Conservation (phyloP, 352 stramenopile genomes). For the Globisporangium nunn region DNA sequence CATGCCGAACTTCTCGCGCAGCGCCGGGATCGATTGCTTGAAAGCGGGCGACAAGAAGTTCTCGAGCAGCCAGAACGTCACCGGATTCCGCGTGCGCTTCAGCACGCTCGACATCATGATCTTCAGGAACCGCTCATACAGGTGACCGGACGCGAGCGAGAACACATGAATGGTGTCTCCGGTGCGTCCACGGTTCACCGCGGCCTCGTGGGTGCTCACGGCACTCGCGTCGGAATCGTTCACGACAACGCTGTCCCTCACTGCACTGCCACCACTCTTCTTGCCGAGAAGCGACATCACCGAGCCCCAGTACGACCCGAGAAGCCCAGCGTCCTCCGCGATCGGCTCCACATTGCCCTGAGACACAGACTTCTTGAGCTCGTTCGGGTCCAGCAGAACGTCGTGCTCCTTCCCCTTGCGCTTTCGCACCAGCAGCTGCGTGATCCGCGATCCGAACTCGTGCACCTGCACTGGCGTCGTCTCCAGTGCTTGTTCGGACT, state of each 20-base stretch:
- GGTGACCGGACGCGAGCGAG: slow-evolving; percentile 93
- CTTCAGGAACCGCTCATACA: slow-evolving; percentile 99
- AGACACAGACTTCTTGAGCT: slow-evolving; percentile 9
- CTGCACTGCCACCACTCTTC: slow-evolving; percentile 5
- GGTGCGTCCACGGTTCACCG: slow-evolving; percentile 25
- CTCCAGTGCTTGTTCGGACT: slow-evolving; percentile 22
- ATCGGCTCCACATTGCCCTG: slow-evolving; percentile 28
- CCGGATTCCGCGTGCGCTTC: slow-evolving; percentile 92
- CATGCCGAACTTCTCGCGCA: slow-evolving; percentile 93
- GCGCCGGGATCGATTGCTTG: slow-evolving; percentile 90
- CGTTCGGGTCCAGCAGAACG: slow-evolving; percentile 34
- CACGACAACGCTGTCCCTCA: slow-evolving; percentile 6
- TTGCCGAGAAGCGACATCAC: slow-evolving; percentile 67
- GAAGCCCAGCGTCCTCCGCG: slow-evolving; percentile 34
- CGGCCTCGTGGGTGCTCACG: background rate
- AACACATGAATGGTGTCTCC: slow-evolving; percentile 98
- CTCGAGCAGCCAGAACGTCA: slow-evolving; percentile 99
- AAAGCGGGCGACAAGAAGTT: slow-evolving; percentile 98
- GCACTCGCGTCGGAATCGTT: slow-evolving; percentile 6
- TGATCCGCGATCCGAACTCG: slow-evolving; percentile 86
- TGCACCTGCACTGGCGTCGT: slow-evolving; percentile 46
- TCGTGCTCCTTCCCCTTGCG: slow-evolving; percentile 84
- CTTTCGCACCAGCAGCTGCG: slow-evolving; percentile 90
- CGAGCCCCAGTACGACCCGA: slow-evolving; percentile 67
- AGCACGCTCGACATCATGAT: slow-evolving; percentile 99